Evolutionary conservation across 2,329 filamentous ascomycete genomes (phyloP), one percentile per base, ranked within the genome.

Genomic region (Aspergillus versicolor): DNA sequence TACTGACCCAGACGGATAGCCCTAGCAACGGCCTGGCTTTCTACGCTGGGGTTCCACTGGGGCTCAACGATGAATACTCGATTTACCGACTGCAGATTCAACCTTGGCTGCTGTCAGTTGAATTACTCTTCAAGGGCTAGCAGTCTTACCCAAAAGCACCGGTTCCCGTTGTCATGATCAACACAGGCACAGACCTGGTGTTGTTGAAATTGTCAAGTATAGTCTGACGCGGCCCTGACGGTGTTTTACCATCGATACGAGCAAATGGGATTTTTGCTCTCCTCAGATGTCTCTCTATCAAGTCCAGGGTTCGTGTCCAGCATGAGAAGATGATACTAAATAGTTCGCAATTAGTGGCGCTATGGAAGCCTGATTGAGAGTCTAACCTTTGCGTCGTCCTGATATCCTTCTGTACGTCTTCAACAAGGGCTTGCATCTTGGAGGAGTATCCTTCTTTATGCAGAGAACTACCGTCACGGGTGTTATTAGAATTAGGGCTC

Each of bases 11-110:
- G 67, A 0, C 81, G 75, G 3, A 81, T 66, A 0, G 79, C 79
- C 11, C 81, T 70, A 0, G 74, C 80, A 12, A 84, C 77, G 0
- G 81, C 82, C 54, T 84, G 82, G 12, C 75, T 76, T 56, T 84
- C 82, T 0, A 82, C 75, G 2, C 74, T 77, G 0, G 81, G 81
- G 40, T 84, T 84, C 81, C 81, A 84, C 24, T 84, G 82, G 0
- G 79, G 76, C 49, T 84, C 82, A 0, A 83, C 67, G 3, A 84
- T 76, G 56, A 80, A 81, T 0, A 84, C 75, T 0, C 76, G 73
- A 43, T 77, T 81, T 0, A 81, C 81, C 0, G 71, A 72, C 0
- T 78, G 76, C 3, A 84, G 69, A n/a, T 83, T 82, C 0, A 83
- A 57, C 9, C 79, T 79, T 15, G 22, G 2, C 8, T 12, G 21